These are phyloP conservation scores for Arctium minus DNA, from an alignment of 129 eudicot species.

Conservation along the genomic window DNA sequence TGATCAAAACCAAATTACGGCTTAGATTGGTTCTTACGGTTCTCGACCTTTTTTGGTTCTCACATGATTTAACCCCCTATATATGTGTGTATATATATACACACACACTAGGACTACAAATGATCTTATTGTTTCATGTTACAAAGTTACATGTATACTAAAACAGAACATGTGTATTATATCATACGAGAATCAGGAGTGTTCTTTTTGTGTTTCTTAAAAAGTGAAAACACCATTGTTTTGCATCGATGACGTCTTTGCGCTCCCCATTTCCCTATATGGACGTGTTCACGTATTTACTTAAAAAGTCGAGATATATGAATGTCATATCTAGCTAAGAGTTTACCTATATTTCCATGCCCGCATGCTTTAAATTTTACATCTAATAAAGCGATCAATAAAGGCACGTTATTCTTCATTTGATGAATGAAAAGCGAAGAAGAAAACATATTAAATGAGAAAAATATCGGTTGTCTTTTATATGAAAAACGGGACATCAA, in stretches of 20 bases:
- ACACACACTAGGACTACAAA: neutral
- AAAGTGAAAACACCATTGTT: neutral
- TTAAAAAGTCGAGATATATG: slow-evolving; percentile 33
- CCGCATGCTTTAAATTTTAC: slow-evolving; percentile 10
- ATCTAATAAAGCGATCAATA: slow-evolving; percentile 24
- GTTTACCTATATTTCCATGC: slow-evolving; percentile 22
- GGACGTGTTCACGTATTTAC: slow-evolving; percentile 27
- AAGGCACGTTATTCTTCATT: slow-evolving; percentile 11
- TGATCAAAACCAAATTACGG: no score
- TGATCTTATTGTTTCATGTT: neutral
- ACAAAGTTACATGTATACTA: slow-evolving; percentile 1
- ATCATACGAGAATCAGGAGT: slow-evolving; percentile 5
- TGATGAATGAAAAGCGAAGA: slow-evolving; percentile 7
- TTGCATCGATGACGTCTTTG: slow-evolving; percentile 15
- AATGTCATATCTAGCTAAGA: slow-evolving; percentile 11
- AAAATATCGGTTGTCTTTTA: slow-evolving; percentile 29
- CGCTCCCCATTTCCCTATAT: slow-evolving; percentile 19
- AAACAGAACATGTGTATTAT: slow-evolving; percentile 13
- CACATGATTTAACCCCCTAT: no score
- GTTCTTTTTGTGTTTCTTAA: slow-evolving; percentile 3
- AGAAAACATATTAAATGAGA: slow-evolving; percentile 24
- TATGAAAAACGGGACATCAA: slow-evolving; percentile 25
- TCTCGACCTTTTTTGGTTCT: no score
- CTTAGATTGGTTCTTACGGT: no score
- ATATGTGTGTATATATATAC: neutral